Evolutionary conservation across 768 basidiomycete species (phyloP).

Genomic region (Asterophora lycoperdoides): DNA sequence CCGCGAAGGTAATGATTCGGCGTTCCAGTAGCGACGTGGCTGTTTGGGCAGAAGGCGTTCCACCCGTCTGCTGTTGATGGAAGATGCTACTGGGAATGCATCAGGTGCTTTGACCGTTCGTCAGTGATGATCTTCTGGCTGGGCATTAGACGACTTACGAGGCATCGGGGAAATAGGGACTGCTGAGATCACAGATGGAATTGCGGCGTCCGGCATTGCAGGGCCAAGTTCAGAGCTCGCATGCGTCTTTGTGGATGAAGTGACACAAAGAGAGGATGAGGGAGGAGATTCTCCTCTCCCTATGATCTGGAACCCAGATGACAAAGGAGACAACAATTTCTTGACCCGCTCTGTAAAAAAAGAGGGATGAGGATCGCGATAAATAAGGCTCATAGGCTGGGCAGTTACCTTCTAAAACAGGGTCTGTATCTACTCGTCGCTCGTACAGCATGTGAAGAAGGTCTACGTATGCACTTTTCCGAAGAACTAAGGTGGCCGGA

Average conservation of each 20-base stretch:
- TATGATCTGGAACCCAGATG: slow-evolving; percentile 24
- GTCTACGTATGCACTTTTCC: slow-evolving; percentile 48
- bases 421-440: slow-evolving; percentile 29
- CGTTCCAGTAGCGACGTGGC: slow-evolving; percentile 14
- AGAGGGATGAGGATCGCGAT: not conserved
- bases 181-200: slow-evolving; percentile 11
- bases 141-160: slow-evolving; percentile 27
- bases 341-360: slow-evolving; percentile 25
- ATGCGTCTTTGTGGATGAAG: not conserved
- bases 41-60: not conserved
- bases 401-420: slow-evolving; percentile 30
- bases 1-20: slow-evolving; percentile 14
- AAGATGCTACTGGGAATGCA: slow-evolving; percentile 21
- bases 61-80: not conserved
- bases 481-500: slow-evolving; percentile 30
- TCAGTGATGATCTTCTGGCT: slow-evolving; percentile 7
- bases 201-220: slow-evolving; percentile 10
- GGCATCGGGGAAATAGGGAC: slow-evolving; percentile 29
- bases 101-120: slow-evolving; percentile 32
- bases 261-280: slow-evolving; percentile 1
- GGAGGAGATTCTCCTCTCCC: slow-evolving; percentile 14
- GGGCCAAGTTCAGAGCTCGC: not conserved
- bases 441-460: slow-evolving; percentile 40
- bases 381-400: slow-evolving; percentile 1
- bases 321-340: slow-evolving; percentile 32